Percentiles rank a stretch among this genome's conserved stretches.
Evolutionary conservation across 2,329 filamentous ascomycete species (phyloP).

Genomic region (Colletotrichum agaves): DNA sequence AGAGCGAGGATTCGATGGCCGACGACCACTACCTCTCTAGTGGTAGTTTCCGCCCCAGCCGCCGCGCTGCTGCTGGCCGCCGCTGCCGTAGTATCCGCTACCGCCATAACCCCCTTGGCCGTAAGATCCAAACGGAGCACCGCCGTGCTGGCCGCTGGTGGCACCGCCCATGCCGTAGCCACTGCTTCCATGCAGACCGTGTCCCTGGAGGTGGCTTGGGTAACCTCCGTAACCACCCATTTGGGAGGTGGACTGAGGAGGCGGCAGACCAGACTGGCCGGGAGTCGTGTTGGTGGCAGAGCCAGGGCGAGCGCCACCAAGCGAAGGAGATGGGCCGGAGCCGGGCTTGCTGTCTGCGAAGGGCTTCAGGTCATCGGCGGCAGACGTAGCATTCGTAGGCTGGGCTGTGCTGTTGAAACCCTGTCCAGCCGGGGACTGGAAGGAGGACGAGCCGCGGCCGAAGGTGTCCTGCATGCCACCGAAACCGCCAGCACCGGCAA

Average conservation of each 20-base stretch:
- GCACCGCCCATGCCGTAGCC: constrained; percentile 66
- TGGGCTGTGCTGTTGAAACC: constrained; percentile 63
- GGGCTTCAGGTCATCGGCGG: constrained; percentile 67
- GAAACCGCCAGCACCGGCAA: constrained; percentile 60
- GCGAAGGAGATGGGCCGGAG: constrained; percentile 66
- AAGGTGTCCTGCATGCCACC: constrained; percentile 67
- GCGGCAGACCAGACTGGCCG: constrained; percentile 63
- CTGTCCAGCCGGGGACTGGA: constrained; percentile 66
- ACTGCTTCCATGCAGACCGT: constrained; percentile 64
- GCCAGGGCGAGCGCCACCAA: constrained; percentile 66
- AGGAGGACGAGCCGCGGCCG: constrained; percentile 61
- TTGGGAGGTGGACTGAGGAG: constrained; percentile 64
- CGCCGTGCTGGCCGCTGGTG: constrained; percentile 62
- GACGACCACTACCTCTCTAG: constrained; percentile 50
- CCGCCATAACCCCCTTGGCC: constrained; percentile 58
- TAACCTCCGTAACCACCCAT: constrained; percentile 67
- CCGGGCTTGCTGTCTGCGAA: constrained; percentile 66
- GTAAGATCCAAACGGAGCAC: constrained; percentile 65
- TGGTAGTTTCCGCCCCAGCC: constrained; percentile 72
- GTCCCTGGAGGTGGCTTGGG: constrained; percentile 64
- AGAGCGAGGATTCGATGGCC: constrained; percentile 17
- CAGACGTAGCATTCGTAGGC: constrained; percentile 53
- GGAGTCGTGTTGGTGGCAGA: constrained; percentile 66
- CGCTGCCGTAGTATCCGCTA: constrained; percentile 58
- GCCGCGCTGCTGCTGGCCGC: constrained; percentile 58